Base-by-base conservation (phyloP, 352 stramenopile genomes). In the Pythium oligandrum region DNA sequence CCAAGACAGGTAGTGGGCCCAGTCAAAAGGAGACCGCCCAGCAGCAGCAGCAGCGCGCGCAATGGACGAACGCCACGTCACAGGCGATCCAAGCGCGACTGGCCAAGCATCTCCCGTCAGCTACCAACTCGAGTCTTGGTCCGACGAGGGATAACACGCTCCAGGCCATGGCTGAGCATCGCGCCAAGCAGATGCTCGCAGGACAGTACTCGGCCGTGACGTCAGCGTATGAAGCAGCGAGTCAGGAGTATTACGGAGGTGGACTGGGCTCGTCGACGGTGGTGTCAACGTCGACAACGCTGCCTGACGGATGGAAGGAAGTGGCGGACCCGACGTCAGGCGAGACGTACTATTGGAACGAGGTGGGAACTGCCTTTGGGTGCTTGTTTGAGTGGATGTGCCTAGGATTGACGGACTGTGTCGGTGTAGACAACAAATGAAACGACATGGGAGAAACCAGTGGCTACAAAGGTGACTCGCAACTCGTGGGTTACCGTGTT, bases 291-390 rank as follows among this genome's bases (percentile, higher is more conserved):
- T 8, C 4, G 30, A 38, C n/a, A 34, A 8, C 40, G 44, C 51
- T 87, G 7, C 70, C 68, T 2, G 39, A 61, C n/a, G 75, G 63
- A 17, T 93, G 83, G 80, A 71, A 74, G n/a, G 59, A 76, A 44
- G 61, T 77, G 1, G 36, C 66, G 11, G 83, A 91, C 50, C 60
- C 75, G 3, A 44, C 43, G 1, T 79, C 68, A 3, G 75, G 80
- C 3, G 75, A 90, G 10, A 58, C 44, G 44, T 93, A 93, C 64
- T 93, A 83, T 55, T 93, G 80, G 78, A 90, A 91, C 45, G 68
- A 93, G 71, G 83, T 90, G 34, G 34, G 53, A 26, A 26, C 17
- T 26, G 17, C 17, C 17, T 26, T 26, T 26, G 17, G 17, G 17
- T 26, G 17, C 17, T 26, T 26, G 17, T 26, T 26, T 26, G 17